Evolutionary conservation across 1,284 basidiomycete species (phyloP), one percentile per base, ranked within the genome.

Genomic region (Lignosus rhinocerotis): DNA sequence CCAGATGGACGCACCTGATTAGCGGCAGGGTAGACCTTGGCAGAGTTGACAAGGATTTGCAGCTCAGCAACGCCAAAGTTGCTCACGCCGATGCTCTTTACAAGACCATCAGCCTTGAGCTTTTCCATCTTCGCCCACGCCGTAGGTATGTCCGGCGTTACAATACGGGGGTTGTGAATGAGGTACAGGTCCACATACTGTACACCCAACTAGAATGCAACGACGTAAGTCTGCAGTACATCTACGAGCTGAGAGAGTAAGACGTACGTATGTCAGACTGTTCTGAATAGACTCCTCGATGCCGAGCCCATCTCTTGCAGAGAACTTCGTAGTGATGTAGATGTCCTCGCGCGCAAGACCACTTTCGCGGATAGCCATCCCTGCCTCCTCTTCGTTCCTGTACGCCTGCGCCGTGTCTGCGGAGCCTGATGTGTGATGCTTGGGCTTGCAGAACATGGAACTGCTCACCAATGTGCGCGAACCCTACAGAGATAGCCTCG

Each of bases 1-100:
- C 25, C 25, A n/a, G 17, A 34, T 7, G 17, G n/a, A 34, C 33
- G 16, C 33, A 86, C 90, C 76, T 93, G 91, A 69, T 94, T 92
- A 42, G 90, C 88, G 0, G 82, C 86, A 10, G 92, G 91, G 59
- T 81, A 84, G 61, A 89, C 74, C 38, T 78, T 79, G 1, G 86
- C 85, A 0, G 77, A 74, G 60, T 82, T 81, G 54, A 88, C 64
- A 2, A 93, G 70, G 3, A 73, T 74, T 67, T 88, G 75, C 4
- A 93, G 78, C 32, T 92, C 76, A 1, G 80, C 71, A 14, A 89
- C 69, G 14, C 69, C 73, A 69, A 90, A 92, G 76, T 92, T 93
- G 73, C 87, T 90, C 51, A 92, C 87, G n/a, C 90, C 90, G 62
- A 92, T 91, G 65, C 85, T 88, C 80, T 81, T 88, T 16, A 83